Evolutionary conservation across 139 green algal genomes (phyloP).

Genomic region (Asterochloris erici): DNA sequence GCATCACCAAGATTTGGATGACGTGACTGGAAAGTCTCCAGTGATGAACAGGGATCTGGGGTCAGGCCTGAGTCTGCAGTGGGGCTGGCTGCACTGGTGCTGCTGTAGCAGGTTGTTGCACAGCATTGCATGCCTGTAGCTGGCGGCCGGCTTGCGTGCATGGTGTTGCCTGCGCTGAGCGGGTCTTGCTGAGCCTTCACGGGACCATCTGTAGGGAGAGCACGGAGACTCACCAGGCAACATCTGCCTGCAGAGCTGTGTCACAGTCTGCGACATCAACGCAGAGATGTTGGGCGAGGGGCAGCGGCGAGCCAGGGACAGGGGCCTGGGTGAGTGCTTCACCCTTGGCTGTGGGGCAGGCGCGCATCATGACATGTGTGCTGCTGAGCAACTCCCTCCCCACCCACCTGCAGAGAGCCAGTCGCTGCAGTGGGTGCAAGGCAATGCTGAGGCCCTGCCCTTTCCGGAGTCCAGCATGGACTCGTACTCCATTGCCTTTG

Average conservation of each 20-base stretch:
- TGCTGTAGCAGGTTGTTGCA: too few relatives aligned
- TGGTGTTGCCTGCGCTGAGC: too few relatives aligned
- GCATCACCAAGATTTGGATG: too few relatives aligned
- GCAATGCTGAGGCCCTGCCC: conserved; percentile 86
- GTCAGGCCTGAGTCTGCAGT: neutral
- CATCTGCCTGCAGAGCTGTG: conserved; percentile 11
- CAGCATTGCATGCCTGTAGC: too few relatives aligned
- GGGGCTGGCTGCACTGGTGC: neutral
- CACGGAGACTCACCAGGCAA: too few relatives aligned
- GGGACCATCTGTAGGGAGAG: too few relatives aligned
- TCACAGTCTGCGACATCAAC: conserved; percentile 96
- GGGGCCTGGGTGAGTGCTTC: too few relatives aligned
- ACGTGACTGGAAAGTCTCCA: too few relatives aligned
- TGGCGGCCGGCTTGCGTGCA: too few relatives aligned
- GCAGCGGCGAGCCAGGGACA: conserved; percentile 42
- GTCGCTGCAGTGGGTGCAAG: conserved; percentile 75
- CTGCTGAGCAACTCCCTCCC: neutral
- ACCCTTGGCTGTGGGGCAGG: too few relatives aligned
- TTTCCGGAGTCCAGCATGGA: conserved; percentile 78
- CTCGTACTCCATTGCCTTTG: conserved; percentile 96
- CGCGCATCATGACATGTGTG: conserved; percentile 22
- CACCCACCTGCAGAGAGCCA: neutral
- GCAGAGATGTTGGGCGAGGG: conserved; percentile 88
- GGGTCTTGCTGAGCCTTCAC: too few relatives aligned
- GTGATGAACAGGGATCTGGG: too few relatives aligned